phyloP scores from a whole-genome alignment of 305 asterid species.

The Fraxinus floribunda region DNA sequence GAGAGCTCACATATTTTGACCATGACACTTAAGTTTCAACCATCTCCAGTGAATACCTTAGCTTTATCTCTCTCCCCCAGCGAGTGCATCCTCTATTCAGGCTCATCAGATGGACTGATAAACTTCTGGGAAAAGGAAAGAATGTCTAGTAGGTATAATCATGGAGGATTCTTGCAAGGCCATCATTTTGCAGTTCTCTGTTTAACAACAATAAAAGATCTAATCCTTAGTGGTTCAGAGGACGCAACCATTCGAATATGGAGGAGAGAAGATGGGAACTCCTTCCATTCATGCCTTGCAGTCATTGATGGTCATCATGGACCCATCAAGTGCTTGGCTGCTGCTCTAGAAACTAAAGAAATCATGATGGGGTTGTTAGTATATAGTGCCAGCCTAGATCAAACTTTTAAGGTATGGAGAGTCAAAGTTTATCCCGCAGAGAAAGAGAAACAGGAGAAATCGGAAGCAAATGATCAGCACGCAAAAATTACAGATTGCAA shows the following conservation, averaged over 20 bases:
- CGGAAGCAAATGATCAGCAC: slow-evolving; percentile 25
- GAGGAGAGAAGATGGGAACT: slow-evolving; percentile 60
- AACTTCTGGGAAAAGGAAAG: slow-evolving; percentile 74
- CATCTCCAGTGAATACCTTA: slow-evolving; percentile 59
- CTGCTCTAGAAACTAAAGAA: slow-evolving; percentile 45
- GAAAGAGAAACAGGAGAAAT: slow-evolving; percentile 34
- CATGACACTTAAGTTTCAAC: slow-evolving; percentile 60
- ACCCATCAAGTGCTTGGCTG: slow-evolving; percentile 68
- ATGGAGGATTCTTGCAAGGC: slow-evolving; percentile 64
- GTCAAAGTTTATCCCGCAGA: slow-evolving; percentile 51
- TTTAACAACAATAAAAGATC: slow-evolving; percentile 49
- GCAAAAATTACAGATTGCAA: slow-evolving; percentile 30
- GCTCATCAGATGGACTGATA: slow-evolving; percentile 69
- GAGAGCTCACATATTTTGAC: slow-evolving; percentile 65
- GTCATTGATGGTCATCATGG: slow-evolving; percentile 80
- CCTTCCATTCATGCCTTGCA: slow-evolving; percentile 57
- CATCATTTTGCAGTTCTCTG: slow-evolving; percentile 69
- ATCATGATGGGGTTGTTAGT: slow-evolving; percentile 44
- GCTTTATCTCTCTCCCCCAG: slow-evolving; percentile 35
- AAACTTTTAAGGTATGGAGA: slow-evolving; percentile 73
- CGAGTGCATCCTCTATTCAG: slow-evolving; percentile 58
- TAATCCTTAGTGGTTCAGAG: slow-evolving; percentile 71
- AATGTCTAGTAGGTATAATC: slow-evolving; percentile 68
- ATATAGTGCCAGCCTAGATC: slow-evolving; percentile 67
- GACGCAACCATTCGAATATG: slow-evolving; percentile 74